A percentile compares a stretch with the other conserved stretches of the same genome.
Evolutionary conservation across 108 stramenopile species (phyloP).

Genomic region (Ochromonas danica): DNA sequence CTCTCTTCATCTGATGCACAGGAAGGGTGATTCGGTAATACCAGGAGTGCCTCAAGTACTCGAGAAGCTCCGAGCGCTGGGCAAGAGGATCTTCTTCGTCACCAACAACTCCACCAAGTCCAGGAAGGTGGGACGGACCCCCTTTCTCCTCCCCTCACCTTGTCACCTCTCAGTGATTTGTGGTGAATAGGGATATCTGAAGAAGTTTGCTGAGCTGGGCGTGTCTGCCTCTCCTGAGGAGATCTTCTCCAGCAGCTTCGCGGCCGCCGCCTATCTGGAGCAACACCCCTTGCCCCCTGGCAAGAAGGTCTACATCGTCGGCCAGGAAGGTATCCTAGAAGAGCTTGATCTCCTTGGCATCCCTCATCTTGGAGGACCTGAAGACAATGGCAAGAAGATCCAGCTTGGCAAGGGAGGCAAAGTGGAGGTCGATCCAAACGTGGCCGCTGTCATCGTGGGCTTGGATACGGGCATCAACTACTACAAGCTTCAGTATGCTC

Average conservation of each 20-base stretch:
- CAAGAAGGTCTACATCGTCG: conserved; percentile 91
- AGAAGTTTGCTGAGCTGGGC: conserved; percentile 8
- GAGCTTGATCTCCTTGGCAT: conserved; percentile 82
- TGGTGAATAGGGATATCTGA: conserved; percentile 14
- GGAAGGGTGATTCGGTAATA: conserved; percentile 15
- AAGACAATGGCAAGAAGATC: conserved; percentile 73
- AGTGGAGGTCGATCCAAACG: conserved; percentile 77
- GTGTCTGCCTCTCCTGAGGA: conserved; percentile 77
- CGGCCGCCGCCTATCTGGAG: conserved; percentile 95
- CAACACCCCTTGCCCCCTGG: conserved; percentile 65
- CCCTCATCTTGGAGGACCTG: conserved; percentile 87
- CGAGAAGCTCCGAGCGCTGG: conserved; percentile 65
- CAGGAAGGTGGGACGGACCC: conserved; percentile 62
- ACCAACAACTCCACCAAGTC: conserved; percentile 97
- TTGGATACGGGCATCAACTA: conserved; percentile 93
- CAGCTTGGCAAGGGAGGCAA: conserved; percentile 82
- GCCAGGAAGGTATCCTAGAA: conserved; percentile 27
- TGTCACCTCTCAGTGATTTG: too few relatives aligned
- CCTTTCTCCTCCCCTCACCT: conserved; percentile 7
- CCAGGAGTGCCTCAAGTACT: conserved; percentile 8
- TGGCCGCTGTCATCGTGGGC: conserved; percentile 91
- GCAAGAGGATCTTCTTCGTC: conserved; percentile 94
- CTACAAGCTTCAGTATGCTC: conserved; percentile 98
- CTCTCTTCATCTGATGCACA: too few relatives aligned
- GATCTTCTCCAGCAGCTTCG: conserved; percentile 88